phyloP scores from a whole-genome alignment of 176 grass and related monocot genomes.

The Carex scoparia region DNA sequence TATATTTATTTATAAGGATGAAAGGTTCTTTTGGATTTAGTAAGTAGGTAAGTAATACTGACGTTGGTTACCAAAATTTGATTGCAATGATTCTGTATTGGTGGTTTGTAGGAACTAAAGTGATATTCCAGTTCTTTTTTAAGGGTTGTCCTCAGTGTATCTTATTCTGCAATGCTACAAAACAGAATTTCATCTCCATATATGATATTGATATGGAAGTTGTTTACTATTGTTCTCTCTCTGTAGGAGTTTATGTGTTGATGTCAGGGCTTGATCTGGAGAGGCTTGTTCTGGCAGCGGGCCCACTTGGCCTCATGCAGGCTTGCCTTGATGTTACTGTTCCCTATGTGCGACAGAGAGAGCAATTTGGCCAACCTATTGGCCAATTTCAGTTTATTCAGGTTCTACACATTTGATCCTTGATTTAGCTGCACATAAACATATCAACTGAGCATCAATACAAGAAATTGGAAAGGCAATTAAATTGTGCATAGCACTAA shows the following conservation, averaged over 20 bases:
- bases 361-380: constrained; percentile 84
- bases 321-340: constrained; percentile 79
- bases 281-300: constrained; percentile 86
- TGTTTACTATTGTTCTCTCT: not conserved
- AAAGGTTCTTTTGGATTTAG: no score
- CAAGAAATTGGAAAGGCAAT: not conserved
- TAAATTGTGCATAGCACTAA: not conserved
- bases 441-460: not conserved
- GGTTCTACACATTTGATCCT: constrained; percentile 28
- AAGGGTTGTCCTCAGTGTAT: not conserved
- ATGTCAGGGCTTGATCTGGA: constrained; percentile 96
- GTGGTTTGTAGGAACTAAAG: not conserved
- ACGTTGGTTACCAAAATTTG: not conserved
- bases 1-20: no score
- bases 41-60: no score
- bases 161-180: constrained; percentile 12
- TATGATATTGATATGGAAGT: not conserved
- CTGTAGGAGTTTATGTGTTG: constrained; percentile 97
- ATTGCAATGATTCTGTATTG: not conserved
- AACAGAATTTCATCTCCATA: not conserved
- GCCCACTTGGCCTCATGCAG: constrained; percentile 95
- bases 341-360: constrained; percentile 89
- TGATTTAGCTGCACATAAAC: not conserved
- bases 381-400: constrained; percentile 99
- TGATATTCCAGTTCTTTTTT: not conserved